Conservation (phyloP, 108 stramenopile species). For the Skeletonema costatum region DNA sequence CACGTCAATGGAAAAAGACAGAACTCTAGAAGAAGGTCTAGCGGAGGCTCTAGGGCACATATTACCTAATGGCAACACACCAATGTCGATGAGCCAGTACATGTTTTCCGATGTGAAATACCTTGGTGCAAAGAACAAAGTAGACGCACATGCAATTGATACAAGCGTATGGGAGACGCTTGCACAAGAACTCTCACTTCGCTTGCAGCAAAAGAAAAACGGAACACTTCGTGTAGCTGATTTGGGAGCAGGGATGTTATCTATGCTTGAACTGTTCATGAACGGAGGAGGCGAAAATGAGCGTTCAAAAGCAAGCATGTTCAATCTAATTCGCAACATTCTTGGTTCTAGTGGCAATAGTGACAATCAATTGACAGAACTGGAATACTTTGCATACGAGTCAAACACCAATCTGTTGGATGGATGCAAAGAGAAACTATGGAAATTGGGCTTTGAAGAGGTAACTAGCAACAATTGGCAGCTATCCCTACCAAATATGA, state of each 20-base stretch:
- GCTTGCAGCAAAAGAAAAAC: conserved; percentile 15
- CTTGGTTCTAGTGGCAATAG: background rate
- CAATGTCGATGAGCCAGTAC: conserved; percentile 6
- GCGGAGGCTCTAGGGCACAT: conserved; percentile 58
- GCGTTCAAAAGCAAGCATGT: conserved; percentile 32
- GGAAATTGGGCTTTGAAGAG: conserved; percentile 60
- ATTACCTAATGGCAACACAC: conserved; percentile 9
- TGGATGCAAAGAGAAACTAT: conserved; percentile 48
- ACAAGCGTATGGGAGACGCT: conserved; percentile 58
- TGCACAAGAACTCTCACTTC: conserved; percentile 34
- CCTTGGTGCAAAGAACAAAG: conserved; percentile 76
- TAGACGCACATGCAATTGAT: conserved; percentile 74
- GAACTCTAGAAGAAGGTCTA: conserved; percentile 59
- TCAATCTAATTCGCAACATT: conserved; percentile 20
- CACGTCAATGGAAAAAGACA: conserved; percentile 23
- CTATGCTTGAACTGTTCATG: conserved; percentile 69
- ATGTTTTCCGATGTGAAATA: conserved; percentile 71
- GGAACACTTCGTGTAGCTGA: conserved; percentile 58
- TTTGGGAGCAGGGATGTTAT: conserved; percentile 78
- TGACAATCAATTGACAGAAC: conserved; percentile 21
- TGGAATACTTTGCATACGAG: conserved; percentile 83
- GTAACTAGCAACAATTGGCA: background rate
- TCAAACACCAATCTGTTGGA: conserved; percentile 60
- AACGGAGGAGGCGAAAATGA: conserved; percentile 45
- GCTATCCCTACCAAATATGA: conserved; percentile 5